phyloP scores from a whole-genome alignment of 495 filamentous ascomycete genomes.

The Viridothelium virens region DNA sequence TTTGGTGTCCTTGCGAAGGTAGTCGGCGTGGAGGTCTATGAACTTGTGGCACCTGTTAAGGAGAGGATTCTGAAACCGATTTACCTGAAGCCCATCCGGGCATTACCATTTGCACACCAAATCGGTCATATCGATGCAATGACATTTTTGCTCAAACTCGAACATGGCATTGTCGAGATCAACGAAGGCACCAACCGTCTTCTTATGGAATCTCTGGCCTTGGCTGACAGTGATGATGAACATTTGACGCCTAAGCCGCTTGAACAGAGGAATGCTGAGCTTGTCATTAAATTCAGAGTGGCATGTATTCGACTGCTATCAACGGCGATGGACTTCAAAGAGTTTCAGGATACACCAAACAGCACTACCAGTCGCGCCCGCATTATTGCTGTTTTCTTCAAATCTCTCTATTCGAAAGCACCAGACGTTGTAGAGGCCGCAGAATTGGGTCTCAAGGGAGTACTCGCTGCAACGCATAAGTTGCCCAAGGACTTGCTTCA shows the following conservation, averaged over 20 bases:
- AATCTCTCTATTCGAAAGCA: conserved; percentile 85
- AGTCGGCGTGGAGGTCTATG: conserved; percentile 66
- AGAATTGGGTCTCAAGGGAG: conserved; percentile 74
- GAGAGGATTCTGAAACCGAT: conserved; percentile 79
- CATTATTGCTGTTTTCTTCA: conserved; percentile 95
- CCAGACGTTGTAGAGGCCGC: conserved; percentile 89
- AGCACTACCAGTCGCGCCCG: conserved; percentile 64
- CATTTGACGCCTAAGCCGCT: conserved; percentile 71
- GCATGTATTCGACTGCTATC: conserved; percentile 89
- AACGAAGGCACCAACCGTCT: conserved; percentile 84
- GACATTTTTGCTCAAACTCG: conserved; percentile 80
- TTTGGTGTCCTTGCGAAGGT: conserved; percentile 74
- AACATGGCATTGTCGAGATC: conserved; percentile 77
- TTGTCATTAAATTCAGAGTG: conserved; percentile 84
- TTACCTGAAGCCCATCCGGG: conserved; percentile 87
- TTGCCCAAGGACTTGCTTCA: conserved; percentile 93
- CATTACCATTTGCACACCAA: conserved; percentile 82
- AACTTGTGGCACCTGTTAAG: conserved; percentile 78
- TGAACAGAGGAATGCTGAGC: conserved; percentile 84
- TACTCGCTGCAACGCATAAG: conserved; percentile 81
- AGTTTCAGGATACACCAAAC: conserved; percentile 59
- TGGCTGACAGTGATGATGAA: conserved; percentile 91
- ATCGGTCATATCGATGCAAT: conserved; percentile 98
- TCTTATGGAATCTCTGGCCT: conserved; percentile 81
- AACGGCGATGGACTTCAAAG: conserved; percentile 83